Evolutionary conservation across 2,329 filamentous ascomycete species (phyloP).

Genomic region (Clonostachys rhizophaga): DNA sequence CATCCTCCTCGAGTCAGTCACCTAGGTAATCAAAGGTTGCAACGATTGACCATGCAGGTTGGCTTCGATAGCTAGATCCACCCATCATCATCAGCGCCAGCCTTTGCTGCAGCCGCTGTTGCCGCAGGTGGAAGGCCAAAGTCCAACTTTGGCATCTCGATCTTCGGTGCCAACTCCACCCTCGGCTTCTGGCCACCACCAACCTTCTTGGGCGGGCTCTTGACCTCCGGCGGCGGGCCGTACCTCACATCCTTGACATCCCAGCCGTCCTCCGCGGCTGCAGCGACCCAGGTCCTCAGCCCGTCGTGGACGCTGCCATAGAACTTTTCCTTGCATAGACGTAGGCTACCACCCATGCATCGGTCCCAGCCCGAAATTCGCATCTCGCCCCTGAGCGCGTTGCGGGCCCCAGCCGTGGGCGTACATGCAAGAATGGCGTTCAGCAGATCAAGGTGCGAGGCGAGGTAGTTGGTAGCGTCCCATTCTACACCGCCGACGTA

Average conservation of each 20-base stretch:
- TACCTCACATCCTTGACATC: slow-evolving; percentile 75
- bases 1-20: neutral
- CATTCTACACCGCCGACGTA: slow-evolving; percentile 98
- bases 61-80: neutral
- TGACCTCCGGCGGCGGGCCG: slow-evolving; percentile 44
- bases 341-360: slow-evolving; percentile 75
- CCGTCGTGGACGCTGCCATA: slow-evolving; percentile 89
- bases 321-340: slow-evolving; percentile 96
- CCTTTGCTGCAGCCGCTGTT: neutral
- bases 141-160: slow-evolving; percentile 56
- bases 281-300: slow-evolving; percentile 84
- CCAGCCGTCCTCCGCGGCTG: slow-evolving; percentile 85
- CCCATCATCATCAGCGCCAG: neutral
- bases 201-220: slow-evolving; percentile 21
- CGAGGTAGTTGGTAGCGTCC: slow-evolving; percentile 96
- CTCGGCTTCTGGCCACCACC: slow-evolving; percentile 38
- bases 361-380: slow-evolving; percentile 87
- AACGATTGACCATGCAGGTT: neutral
- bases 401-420: slow-evolving; percentile 65
- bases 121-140: slow-evolving; percentile 30
- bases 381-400: slow-evolving; percentile 71
- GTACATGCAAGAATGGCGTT: slow-evolving; percentile 87
- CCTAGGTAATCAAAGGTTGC: neutral
- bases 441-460: slow-evolving; percentile 85
- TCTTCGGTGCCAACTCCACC: slow-evolving; percentile 51